A percentile compares a stretch with the other conserved stretches of the same genome.
Conservation (phyloP, 257 asterid genomes). For the Jasminum sambac region DNA sequence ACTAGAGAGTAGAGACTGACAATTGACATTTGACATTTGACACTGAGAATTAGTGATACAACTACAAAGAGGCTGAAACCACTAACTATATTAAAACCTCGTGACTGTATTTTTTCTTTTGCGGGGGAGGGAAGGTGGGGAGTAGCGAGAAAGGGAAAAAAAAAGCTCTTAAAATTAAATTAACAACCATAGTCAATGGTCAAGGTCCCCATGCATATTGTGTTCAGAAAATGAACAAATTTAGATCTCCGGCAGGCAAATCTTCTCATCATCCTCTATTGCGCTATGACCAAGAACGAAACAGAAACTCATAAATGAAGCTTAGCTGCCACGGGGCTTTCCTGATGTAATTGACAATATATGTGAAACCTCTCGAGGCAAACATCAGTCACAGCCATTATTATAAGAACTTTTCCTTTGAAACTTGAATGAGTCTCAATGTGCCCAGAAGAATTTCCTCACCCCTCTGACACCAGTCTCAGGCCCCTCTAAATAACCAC, state of each 20-base stretch:
- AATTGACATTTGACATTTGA: too few species aligned
- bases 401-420: conserved; percentile 3
- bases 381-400: not conserved
- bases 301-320: not conserved
- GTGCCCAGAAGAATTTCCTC: not conserved
- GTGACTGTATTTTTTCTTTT: not conserved
- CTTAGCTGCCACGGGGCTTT: not conserved
- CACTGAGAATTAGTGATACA: conserved; percentile 3
- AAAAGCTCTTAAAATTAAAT: not conserved
- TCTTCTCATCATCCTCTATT: not conserved
- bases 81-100: not conserved
- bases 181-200: not conserved
- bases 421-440: not conserved
- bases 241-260: not conserved
- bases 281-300: not conserved
- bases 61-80: conserved; percentile 7
- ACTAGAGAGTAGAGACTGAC: conserved; percentile 23
- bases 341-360: not conserved
- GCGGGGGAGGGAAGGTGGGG: too few species aligned
- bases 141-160: not conserved
- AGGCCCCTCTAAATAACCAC: not conserved
- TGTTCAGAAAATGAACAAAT: not conserved
- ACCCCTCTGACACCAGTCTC: not conserved
- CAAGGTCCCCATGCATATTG: not conserved
- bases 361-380: conserved; percentile 1